These are phyloP conservation scores for Fonsecaea pugnacius DNA, from an alignment of 2,329 filamentous ascomycete species.

Conservation along the genomic window DNA sequence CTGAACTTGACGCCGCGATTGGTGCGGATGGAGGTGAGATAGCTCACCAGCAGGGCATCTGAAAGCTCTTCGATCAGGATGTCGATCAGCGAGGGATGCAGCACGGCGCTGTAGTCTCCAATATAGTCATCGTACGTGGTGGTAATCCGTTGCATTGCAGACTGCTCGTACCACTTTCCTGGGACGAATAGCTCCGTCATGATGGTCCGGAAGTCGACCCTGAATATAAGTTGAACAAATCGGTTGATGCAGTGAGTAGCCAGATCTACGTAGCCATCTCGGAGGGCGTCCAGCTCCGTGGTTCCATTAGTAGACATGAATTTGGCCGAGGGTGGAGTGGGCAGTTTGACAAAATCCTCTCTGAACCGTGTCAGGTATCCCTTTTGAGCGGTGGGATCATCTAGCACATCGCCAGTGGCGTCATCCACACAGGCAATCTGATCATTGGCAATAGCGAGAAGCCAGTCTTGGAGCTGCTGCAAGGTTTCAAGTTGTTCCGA, in stretches of 20 bases:
- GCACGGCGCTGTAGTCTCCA: conserved; percentile 78
- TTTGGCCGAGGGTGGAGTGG: conserved; percentile 66
- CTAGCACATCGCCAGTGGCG: conserved; percentile 69
- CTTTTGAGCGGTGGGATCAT: conserved; percentile 71
- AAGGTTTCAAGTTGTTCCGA: conserved; percentile 66
- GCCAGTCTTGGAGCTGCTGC: conserved; percentile 80
- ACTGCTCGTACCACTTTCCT: conserved; percentile 78
- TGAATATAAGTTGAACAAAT: conserved; percentile 86
- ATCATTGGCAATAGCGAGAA: conserved; percentile 95
- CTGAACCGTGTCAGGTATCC: conserved; percentile 87
- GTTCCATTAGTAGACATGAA: conserved; percentile 75
- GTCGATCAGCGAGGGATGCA: conserved; percentile 85
- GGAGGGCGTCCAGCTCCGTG: conserved; percentile 72
- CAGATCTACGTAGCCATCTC: conserved; percentile 92
- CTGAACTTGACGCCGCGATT: conserved; percentile 92
- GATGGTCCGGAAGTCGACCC: conserved; percentile 82
- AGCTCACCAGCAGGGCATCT: conserved; percentile 85
- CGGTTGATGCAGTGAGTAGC: conserved; percentile 88
- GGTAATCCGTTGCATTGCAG: conserved; percentile 89
- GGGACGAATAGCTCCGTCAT: conserved; percentile 89
- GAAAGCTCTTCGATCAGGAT: conserved; percentile 92
- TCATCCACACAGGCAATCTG: conserved; percentile 99
- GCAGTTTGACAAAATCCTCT: conserved; percentile 77
- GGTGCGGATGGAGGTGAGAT: conserved; percentile 74
- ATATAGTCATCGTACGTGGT: conserved; percentile 96